phyloP scores from a whole-genome alignment of 495 filamentous ascomycete species.

The Articulospora tetracladia region DNA sequence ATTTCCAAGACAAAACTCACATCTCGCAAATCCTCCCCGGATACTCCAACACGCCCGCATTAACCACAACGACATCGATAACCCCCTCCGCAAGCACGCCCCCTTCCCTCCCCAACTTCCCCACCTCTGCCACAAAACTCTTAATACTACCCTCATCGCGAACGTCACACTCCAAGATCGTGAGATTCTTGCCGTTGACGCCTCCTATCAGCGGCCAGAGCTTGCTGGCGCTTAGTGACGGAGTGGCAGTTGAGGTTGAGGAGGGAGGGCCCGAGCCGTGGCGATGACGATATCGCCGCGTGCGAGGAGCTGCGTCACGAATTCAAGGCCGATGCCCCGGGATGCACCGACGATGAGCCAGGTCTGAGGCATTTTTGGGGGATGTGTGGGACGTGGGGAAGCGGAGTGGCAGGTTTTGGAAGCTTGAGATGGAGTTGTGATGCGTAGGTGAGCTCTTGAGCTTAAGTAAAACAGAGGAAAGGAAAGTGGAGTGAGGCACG shows the following conservation, averaged over 20 bases:
- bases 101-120: constrained; percentile 23
- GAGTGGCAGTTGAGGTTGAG: constrained; percentile 20
- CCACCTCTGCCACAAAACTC: constrained; percentile 28
- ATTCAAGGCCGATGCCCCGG: constrained; percentile 55
- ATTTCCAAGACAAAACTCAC: constrained; percentile 34
- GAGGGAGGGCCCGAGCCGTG: constrained; percentile 40
- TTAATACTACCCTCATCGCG: constrained; percentile 45
- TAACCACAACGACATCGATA: constrained; percentile 50
- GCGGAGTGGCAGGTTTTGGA: too few species aligned
- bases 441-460: too few species aligned
- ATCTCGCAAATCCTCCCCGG: constrained; percentile 53
- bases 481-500: too few species aligned
- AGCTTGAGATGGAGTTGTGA: too few species aligned
- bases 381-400: too few species aligned
- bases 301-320: constrained; percentile 44
- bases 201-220: constrained; percentile 36
- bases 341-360: constrained; percentile 55
- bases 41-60: constrained; percentile 55
- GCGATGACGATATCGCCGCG: constrained; percentile 45
- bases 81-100: constrained; percentile 27
- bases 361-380: constrained; percentile 20
- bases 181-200: constrained; percentile 34
- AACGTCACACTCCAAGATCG: constrained; percentile 49
- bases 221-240: constrained; percentile 4
- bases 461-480: too few species aligned